Base-by-base conservation (phyloP, 495 filamentous ascomycete species). In the Penicillium fimorum region DNA sequence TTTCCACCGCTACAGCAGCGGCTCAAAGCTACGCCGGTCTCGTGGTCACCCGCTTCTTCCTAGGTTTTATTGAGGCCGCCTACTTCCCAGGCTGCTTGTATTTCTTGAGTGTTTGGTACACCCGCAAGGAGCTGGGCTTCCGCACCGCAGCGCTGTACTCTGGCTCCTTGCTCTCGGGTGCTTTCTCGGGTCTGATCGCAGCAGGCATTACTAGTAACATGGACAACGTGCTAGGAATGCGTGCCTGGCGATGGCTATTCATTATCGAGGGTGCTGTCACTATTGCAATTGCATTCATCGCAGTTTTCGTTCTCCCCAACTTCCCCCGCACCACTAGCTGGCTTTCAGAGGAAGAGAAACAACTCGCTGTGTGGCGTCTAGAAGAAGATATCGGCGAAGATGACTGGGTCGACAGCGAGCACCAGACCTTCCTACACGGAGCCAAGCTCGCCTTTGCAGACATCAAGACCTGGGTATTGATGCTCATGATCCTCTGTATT, bases 361-460 rank as follows among this genome's bases (percentile, higher is more conserved):
- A 82, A 11, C 72, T 92, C 10, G 89, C 88, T 38, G 69, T 79
- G 29, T 91, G 85, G 83, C 75, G 89, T 6, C 68, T 92, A 9
- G 81, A 87, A 56, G 87, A 90, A 61, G 90, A 96, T 68, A 86
- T 90, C 55, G 90, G 91, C 11, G 78, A 87, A 60, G 87, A 88
- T 58, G 89, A 93, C 68, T 87, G 84, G 87, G 70, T 81, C 24
- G 81, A 79, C 37, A 79, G 79, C 48, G 76, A 85, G 35, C 66
- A 88, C 22, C 87, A 85, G 59, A 82, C 83, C 3, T 83, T 90
- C 66, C 76, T 81, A 64, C 72, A 87, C 40, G 90, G 90, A 2
- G 71, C 85, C 12, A 86, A 82, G 63, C 71, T 90, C n/a, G 90
- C 89, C 2, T 81, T 90, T 56, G 64, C 68, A 13, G 90, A 96